These are phyloP conservation scores for Castanea mollissima DNA, from an alignment of 306 rosid genomes.

Conservation along the genomic window DNA sequence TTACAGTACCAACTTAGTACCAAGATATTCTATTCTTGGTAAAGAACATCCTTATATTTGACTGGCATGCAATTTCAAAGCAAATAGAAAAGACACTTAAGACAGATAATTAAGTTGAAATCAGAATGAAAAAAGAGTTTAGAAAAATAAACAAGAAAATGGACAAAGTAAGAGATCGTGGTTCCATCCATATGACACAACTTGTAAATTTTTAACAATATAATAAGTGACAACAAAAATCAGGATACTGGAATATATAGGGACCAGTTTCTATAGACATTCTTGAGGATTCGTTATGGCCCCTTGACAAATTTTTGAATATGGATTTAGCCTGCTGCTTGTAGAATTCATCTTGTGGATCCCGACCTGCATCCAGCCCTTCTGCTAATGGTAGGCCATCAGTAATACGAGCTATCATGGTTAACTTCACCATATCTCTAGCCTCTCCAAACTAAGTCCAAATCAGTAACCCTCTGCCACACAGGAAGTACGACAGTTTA, in stretches of 20 bases:
- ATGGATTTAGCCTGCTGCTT: slow-evolving; percentile 92
- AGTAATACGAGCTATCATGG: slow-evolving; percentile 91
- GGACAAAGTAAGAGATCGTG: background rate
- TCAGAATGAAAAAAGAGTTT: background rate
- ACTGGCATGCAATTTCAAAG: background rate
- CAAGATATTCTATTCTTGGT: background rate
- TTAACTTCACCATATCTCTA: slow-evolving; percentile 82
- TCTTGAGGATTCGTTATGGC: slow-evolving; percentile 88
- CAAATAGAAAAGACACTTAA: background rate
- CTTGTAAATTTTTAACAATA: background rate
- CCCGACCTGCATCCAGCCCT: slow-evolving; percentile 91
- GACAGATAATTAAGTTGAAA: background rate
- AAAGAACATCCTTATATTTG: background rate
- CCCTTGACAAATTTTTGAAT: slow-evolving; percentile 81
- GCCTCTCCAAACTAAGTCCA: background rate
- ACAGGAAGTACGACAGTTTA: background rate
- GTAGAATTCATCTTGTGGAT: slow-evolving; percentile 68
- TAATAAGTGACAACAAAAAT: background rate
- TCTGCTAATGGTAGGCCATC: slow-evolving; percentile 92
- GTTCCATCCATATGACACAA: background rate
- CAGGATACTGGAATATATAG: slow-evolving; percentile 90
- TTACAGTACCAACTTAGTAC: background rate
- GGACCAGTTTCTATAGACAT: slow-evolving; percentile 95
- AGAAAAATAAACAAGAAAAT: background rate
- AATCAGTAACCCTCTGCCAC: background rate